Base-by-base conservation (phyloP, 2,329 filamentous ascomycete genomes). In the Ilyonectria mors-panacis region DNA sequence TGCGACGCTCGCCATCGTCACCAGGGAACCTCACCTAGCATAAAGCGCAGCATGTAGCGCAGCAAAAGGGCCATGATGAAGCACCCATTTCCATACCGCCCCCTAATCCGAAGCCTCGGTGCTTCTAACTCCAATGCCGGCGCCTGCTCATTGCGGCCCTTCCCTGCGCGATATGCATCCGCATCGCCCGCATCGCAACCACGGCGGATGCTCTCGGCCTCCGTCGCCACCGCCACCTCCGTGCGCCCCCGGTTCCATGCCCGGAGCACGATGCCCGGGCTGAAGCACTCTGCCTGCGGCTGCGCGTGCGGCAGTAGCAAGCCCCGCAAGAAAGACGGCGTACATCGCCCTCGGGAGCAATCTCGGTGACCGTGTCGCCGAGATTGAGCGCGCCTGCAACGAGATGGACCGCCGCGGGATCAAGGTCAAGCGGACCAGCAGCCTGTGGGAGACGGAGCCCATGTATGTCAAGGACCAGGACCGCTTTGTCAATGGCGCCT, bases 381-480 rank as follows among this genome's bases (percentile, higher is more conserved):
- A 92, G 88, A 97, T 99, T 71, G 94, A 98, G 80, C 86, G 87
- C 75, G 95, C 96, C 0, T 95, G 94, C 78, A 85, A 85, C 50
- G 88, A 92, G 77, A 94, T 99, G 89, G 89, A 93, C 70, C 83
- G 85, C 50, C 85, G 89, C 23, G 91, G 90, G 37, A 94, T 98
- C 77, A 88, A 82, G 59, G 88, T 99, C 44, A 87, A 89, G 75
- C 87, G 91, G 74, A 97, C 95, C 0, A 98, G 95, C 79, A 92
- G 91, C 68, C 85, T 99, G 3, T 99, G 96, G 88, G 94, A 98
- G 83, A 99, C 95, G 4, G 91, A 94, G 74, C 94, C 96, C 23
- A 99, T 99, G 96, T 99, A 99, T 81, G 93, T 98, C 70, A 84
- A 93, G 69, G 92, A 98, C 70, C 96, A 99, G 80, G 91, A 91